These are phyloP conservation scores for Microdochium bolleyi DNA, from an alignment of 2,329 filamentous ascomycete species.

Conservation along the genomic window DNA sequence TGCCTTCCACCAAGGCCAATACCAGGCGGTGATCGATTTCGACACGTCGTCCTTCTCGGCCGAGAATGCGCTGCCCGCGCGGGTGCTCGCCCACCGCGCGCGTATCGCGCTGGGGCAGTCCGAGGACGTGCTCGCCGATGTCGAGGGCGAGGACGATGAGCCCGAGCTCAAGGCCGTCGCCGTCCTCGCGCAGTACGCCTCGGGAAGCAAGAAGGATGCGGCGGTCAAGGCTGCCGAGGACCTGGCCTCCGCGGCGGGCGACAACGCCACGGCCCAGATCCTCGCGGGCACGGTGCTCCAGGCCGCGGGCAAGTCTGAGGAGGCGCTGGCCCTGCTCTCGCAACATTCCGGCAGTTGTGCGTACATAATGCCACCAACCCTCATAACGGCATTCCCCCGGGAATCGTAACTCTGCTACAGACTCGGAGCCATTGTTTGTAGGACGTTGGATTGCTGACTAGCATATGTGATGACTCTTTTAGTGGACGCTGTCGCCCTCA, in stretches of 20 bases:
- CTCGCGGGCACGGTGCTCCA: slow-evolving; percentile 76
- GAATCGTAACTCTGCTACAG: slow-evolving; percentile 3
- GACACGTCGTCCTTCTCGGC: slow-evolving; percentile 71
- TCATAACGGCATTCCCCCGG: not conserved
- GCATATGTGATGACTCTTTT: not conserved
- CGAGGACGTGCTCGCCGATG: slow-evolving; percentile 61
- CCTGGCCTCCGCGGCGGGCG: slow-evolving; percentile 57
- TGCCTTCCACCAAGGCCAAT: slow-evolving; percentile 73
- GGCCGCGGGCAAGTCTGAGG: slow-evolving; percentile 71
- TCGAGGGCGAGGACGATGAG: slow-evolving; percentile 53
- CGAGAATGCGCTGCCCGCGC: slow-evolving; percentile 69
- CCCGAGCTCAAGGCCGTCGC: slow-evolving; percentile 72
- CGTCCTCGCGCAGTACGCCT: slow-evolving; percentile 61
- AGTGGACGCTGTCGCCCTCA: slow-evolving; percentile 74
- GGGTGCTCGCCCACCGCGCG: slow-evolving; percentile 72
- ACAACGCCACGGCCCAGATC: slow-evolving; percentile 77
- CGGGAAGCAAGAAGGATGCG: slow-evolving; percentile 47
- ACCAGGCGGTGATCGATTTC: slow-evolving; percentile 78
- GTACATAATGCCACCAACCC: slow-evolving; percentile 23
- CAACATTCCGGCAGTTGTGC: slow-evolving; percentile 81
- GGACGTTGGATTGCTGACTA: slow-evolving; percentile 9
- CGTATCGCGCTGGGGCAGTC: slow-evolving; percentile 76
- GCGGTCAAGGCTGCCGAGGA: slow-evolving; percentile 58
- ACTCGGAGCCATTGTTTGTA: no score
- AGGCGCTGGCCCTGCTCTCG: slow-evolving; percentile 70